Evolutionary conservation across 2,329 filamentous ascomycete genomes (phyloP).

Genomic region (Incumbomyces lentus): DNA sequence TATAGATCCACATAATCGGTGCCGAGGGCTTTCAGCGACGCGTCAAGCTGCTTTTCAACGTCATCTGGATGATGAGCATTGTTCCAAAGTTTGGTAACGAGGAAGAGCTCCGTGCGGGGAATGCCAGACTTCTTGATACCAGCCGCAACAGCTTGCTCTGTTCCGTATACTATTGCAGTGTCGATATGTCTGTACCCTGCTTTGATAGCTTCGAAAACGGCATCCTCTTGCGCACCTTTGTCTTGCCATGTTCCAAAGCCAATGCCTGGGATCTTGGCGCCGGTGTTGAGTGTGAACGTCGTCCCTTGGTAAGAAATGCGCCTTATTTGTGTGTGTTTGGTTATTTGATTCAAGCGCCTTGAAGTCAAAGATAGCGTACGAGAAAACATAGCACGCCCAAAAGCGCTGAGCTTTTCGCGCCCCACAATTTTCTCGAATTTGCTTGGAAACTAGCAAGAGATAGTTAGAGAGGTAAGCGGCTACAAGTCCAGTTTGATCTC

Average conservation of each 20-base stretch:
- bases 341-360: not conserved
- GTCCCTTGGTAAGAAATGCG: conserved; percentile 7
- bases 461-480: too few relatives aligned
- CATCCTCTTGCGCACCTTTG: conserved; percentile 33
- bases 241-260: conserved; percentile 31
- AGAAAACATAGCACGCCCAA: conserved; percentile 3
- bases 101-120: conserved; percentile 24
- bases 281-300: conserved; percentile 24
- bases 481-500: too few relatives aligned
- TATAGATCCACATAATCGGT: conserved; percentile 46
- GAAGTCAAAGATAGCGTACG: not conserved
- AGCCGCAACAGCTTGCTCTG: conserved; percentile 43
- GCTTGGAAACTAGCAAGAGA: too few relatives aligned
- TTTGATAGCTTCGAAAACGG: conserved; percentile 36
- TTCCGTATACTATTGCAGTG: conserved; percentile 33
- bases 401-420: too few relatives aligned
- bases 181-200: conserved; percentile 33
- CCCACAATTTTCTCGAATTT: too few relatives aligned
- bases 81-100: conserved; percentile 56
- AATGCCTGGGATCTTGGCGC: conserved; percentile 25
- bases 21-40: conserved; percentile 40
- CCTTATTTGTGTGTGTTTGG: conserved; percentile 2
- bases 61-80: conserved; percentile 41
- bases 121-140: conserved; percentile 27
- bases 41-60: conserved; percentile 40